Conservation (phyloP, 2,329 filamentous ascomycete species). For the Botrytis paeoniae region DNA sequence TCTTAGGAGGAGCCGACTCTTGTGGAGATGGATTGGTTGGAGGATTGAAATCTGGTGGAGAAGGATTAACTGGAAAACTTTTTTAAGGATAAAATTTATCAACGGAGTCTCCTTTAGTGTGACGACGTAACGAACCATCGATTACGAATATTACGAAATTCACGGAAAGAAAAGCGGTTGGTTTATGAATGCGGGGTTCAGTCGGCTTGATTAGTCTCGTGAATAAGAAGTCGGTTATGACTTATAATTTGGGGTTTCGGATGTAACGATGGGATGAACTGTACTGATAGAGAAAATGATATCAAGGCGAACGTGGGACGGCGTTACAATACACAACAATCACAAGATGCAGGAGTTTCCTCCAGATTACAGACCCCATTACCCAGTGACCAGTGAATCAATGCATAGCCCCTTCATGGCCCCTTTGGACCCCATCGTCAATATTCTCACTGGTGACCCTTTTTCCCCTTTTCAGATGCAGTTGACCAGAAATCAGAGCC, state of each 20-base stretch:
- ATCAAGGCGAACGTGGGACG: neutral
- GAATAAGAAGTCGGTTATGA: neutral
- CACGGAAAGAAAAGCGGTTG: neutral
- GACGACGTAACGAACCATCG: neutral
- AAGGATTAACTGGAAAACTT: conserved; percentile 8
- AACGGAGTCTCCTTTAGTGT: neutral
- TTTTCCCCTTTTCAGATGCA: neutral
- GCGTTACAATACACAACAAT: neutral
- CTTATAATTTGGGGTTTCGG: too few species aligned
- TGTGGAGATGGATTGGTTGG: conserved; percentile 7
- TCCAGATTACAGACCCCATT: neutral
- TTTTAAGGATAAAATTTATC: neutral
- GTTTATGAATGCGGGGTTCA: neutral
- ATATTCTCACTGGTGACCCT: neutral
- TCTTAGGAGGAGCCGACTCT: neutral
- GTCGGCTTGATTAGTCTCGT: neutral
- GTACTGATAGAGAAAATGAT: neutral
- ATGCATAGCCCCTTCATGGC: conserved; percentile 1
- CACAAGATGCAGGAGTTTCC: neutral
- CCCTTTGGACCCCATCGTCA: neutral
- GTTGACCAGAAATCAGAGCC: neutral
- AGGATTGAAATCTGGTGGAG: conserved; percentile 14
- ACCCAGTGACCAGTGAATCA: neutral
- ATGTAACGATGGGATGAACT: neutral
- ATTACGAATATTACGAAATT: conserved; percentile 6